Base-by-base conservation (phyloP, 352 stramenopile species). In the Blastocystis hominis region DNA sequence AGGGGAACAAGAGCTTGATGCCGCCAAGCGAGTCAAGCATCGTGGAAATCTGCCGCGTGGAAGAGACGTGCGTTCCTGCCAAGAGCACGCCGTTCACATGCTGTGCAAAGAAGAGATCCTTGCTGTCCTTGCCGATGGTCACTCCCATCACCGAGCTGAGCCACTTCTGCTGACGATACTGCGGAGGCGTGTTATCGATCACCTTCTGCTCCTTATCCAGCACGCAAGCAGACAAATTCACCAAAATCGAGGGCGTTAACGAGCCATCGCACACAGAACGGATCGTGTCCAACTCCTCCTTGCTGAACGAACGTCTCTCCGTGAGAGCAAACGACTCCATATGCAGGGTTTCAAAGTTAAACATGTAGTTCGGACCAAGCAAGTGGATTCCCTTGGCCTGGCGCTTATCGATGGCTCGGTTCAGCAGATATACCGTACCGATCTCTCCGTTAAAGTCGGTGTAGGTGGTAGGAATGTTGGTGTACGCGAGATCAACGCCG, bases 311-410 rank as follows among this genome's bases (percentile, higher is more conserved):
- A 7, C n/a, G 36, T 30, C 62, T 17, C 1, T 69, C 53, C 38
- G 68, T 68, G 6, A 66, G 7, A 2, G 72, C 5, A 15, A 20
- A 38, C n/a, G 30, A 44, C 20, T 80, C 70, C 13, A 44, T 80
- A 7, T 3, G 36, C 2, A 42, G 40, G 20, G 59, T 75, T 13
- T 87, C 77, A 42, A 87, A 87, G 54, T 87, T 87, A 30, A 63
- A 87, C 77, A 87, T 87, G 50, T 87, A 87, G 55, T 87, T 78
- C 0, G 77, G 61, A 2, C 72, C 72, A 44, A 84, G 72, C 53
- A 84, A 53, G 36, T 68, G 68, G 10, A 84, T 84, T 13, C 72
- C 72, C 34, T 47, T 40, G 13, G 55, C 77, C 66, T 87, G 77
- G 13, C 13, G 7, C 42, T 87, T 87, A 2, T 24, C 44, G 30